Conservation (phyloP, 768 basidiomycete species). For the Mycena chlorophos region DNA sequence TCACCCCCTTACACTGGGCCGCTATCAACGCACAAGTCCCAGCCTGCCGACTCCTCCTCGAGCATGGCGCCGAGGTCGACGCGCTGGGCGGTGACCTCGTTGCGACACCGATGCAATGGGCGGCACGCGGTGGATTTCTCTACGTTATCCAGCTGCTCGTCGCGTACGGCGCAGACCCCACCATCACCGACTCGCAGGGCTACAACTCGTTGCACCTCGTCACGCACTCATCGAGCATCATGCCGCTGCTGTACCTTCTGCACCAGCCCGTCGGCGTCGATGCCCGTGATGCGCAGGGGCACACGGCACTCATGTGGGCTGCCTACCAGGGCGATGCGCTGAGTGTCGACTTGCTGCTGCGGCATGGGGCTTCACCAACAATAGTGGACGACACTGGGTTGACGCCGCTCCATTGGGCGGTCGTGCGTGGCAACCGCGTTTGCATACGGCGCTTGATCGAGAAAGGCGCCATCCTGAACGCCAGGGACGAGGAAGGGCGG, state of each 20-base stretch:
- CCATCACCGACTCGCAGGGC: constrained; percentile 87
- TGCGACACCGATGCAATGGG: constrained; percentile 98
- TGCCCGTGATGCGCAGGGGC: constrained; percentile 86
- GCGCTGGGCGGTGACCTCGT: constrained; percentile 91
- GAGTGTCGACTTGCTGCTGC: constrained; percentile 86
- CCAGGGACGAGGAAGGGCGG: constrained; percentile 81
- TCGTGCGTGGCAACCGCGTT: constrained; percentile 88
- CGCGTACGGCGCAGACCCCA: constrained; percentile 88
- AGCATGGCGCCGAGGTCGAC: constrained; percentile 93
- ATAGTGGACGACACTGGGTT: constrained; percentile 80
- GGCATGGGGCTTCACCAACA: constrained; percentile 81
- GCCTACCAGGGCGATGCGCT: constrained; percentile 98
- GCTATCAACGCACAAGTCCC: constrained; percentile 95
- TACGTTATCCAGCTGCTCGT: constrained; percentile 93
- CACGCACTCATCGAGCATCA: constrained; percentile 91
- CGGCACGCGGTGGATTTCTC: constrained; percentile 94
- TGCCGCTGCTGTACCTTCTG: constrained; percentile 89
- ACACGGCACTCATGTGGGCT: constrained; percentile 98
- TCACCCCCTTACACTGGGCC: constrained; percentile 97
- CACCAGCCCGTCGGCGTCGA: constrained; percentile 94
- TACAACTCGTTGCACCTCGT: constrained; percentile 96
- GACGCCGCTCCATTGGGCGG: constrained; percentile 94
- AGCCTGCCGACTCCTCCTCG: constrained; percentile 82
- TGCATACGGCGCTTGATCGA: constrained; percentile 85
- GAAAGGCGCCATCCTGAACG: constrained; percentile 78